A percentile compares a stretch with the other conserved stretches of the same genome.
phyloP scores from a whole-genome alignment of 1,284 basidiomycete species.

The Ustilago cynodontis region DNA sequence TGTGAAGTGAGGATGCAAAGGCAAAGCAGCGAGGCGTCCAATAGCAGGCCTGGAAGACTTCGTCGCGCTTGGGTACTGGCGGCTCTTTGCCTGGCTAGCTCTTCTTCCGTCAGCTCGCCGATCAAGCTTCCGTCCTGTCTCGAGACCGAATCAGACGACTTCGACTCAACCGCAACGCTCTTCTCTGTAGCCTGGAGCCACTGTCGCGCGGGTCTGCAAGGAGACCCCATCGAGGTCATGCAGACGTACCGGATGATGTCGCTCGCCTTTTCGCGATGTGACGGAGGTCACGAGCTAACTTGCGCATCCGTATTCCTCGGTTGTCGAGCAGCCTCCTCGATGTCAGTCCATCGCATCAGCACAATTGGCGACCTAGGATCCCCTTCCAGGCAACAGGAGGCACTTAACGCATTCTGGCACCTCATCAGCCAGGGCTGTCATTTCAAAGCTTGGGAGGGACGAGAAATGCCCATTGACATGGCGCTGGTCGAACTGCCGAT shows the following conservation, averaged over 20 bases:
- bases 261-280: conserved; percentile 13
- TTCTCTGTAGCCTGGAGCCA: conserved; percentile 11
- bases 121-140: conserved; percentile 9
- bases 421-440: conserved; percentile 16
- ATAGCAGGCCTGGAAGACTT: not conserved
- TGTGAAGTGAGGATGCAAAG: too few relatives aligned
- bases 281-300: conserved; percentile 9
- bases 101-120: not conserved
- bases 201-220: conserved; percentile 3
- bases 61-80: conserved; percentile 4
- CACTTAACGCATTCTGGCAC: conserved; percentile 17
- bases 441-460: conserved; percentile 11
- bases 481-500: conserved; percentile 12
- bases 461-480: conserved; percentile 17
- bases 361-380: conserved; percentile 4
- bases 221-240: conserved; percentile 14
- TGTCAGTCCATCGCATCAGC: conserved; percentile 8
- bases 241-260: conserved; percentile 20
- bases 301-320: conserved; percentile 12
- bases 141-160: not conserved
- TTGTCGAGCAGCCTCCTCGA: conserved; percentile 11
- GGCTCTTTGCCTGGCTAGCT: not conserved
- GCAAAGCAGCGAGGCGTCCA: not conserved
- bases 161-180: not conserved
- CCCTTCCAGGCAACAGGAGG: conserved; percentile 2